Evolutionary conservation across 768 basidiomycete genomes (phyloP), one percentile per base, ranked within the genome.

Genomic region (Boletus coccyginus): DNA sequence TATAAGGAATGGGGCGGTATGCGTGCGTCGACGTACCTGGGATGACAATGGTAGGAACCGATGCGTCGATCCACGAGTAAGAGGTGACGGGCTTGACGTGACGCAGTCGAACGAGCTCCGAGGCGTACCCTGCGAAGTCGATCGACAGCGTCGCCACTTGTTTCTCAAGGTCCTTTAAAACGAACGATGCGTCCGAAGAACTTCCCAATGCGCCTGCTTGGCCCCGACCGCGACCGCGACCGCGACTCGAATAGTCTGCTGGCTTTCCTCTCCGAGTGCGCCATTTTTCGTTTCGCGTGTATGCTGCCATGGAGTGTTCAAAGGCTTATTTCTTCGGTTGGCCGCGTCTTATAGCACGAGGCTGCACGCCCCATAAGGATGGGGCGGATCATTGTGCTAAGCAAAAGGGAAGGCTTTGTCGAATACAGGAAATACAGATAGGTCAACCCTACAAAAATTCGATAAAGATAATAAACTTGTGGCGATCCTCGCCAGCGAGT

Each of bases 1-100:
- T 45, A 31, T 29, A 14, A 49, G 36, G n/a, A 10, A 2, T 33
- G 16, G 40, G 46, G 44, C 3, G 41, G 40, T 17, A 9, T 2
- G 31, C 19, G 3, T 13, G 27, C 5, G 10, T 32, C n/a, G 31
- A 32, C 75, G 43, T 50, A 77, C 81, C 81, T 58, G 81, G 81
- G 44, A 83, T 76, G 47, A 78, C 74, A 44, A 85, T 83, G 1
- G 79, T 82, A 1, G 82, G 81, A 13, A 65, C 63, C 0, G 63
- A 42, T 5, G 68, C 62, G 2, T 78, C 72, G 35, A 74, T 62
- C 84, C 83, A 85, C 36, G 78, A 80, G 65, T 85, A 85, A 0
- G 83, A 84, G 3, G 78, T 79, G 40, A 80, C 61, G 21, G 71
- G 75, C 33, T 72, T 66, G 29, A 81, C 58, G 66, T 85, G 64